phyloP scores from a whole-genome alignment of 768 basidiomycete species.

The Chalciporus chontae region DNA sequence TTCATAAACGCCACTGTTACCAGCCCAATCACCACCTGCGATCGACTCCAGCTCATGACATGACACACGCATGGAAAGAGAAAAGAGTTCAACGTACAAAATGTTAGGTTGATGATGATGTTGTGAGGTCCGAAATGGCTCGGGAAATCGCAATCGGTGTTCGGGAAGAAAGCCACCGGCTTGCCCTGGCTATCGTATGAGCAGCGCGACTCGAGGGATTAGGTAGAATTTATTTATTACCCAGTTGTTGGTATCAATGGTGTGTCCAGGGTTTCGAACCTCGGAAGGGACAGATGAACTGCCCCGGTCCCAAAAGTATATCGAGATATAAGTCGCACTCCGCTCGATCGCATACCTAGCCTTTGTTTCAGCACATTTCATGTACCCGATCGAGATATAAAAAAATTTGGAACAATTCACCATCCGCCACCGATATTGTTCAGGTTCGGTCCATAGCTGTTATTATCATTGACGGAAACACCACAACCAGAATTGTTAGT shows the following conservation, averaged over 20 bases:
- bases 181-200: constrained; percentile 6
- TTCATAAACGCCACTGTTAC: constrained; percentile 8
- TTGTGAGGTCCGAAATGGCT: constrained; percentile 18
- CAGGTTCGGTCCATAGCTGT: constrained; percentile 35
- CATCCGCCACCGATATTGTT: constrained; percentile 38
- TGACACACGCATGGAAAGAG: not conserved
- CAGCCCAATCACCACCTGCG: constrained; percentile 31
- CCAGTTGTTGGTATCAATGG: constrained; percentile 23
- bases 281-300: constrained; percentile 33
- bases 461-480: constrained; percentile 20
- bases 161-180: constrained; percentile 15
- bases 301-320: constrained; percentile 42
- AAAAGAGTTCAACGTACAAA: constrained; percentile 12
- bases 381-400: not conserved
- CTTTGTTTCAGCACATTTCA: not conserved
- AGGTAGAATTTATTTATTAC: constrained; percentile 6
- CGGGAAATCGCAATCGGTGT: constrained; percentile 12
- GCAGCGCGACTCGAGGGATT: too few species aligned
- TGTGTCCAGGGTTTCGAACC: constrained; percentile 22
- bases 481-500: constrained; percentile 32
- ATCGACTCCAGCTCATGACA: not conserved
- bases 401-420: constrained; percentile 7
- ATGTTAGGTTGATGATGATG: constrained; percentile 19
- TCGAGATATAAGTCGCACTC: constrained; percentile 27
- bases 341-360: constrained; percentile 36